A percentile compares a stretch with the other conserved stretches of the same genome.
Conservation (phyloP, 1,284 basidiomycete genomes). For the Malassezia slooffiae region DNA sequence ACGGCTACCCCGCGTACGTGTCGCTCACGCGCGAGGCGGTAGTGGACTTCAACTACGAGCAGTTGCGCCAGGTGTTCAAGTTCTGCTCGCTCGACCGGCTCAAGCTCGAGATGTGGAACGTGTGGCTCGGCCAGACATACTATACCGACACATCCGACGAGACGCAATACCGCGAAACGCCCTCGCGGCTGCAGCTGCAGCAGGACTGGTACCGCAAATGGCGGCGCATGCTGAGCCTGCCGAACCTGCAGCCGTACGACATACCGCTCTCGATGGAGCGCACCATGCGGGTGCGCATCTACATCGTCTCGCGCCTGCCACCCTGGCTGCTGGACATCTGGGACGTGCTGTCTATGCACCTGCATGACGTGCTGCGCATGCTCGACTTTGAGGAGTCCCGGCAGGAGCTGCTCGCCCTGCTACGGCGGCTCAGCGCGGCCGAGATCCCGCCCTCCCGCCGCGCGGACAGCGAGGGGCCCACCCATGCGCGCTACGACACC, state of each 20-base stretch:
- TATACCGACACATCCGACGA: too few species aligned
- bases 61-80: conserved; percentile 26
- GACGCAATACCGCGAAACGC: too few species aligned
- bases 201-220: conserved; percentile 6
- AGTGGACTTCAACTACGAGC: conserved; percentile 36
- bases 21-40: conserved; percentile 34
- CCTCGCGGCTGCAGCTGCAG: too few species aligned
- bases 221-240: background rate
- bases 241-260: background rate
- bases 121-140: conserved; percentile 32
- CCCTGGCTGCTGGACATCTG: conserved; percentile 11
- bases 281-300: conserved; percentile 5
- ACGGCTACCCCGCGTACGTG: background rate
- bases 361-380: conserved; percentile 10
- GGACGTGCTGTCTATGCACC: conserved; percentile 8
- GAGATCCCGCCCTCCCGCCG: background rate
- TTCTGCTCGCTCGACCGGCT: conserved; percentile 39
- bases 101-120: conserved; percentile 34
- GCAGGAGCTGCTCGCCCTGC: background rate
- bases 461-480: too few species aligned
- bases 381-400: conserved; percentile 9
- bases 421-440: background rate
- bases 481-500: background rate
- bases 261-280: conserved; percentile 5
- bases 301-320: background rate